Evolutionary conservation across 192 early-diverging fungal genomes (phyloP), one percentile per base, ranked within the genome.

Genomic region (Gonapodya sp.): DNA sequence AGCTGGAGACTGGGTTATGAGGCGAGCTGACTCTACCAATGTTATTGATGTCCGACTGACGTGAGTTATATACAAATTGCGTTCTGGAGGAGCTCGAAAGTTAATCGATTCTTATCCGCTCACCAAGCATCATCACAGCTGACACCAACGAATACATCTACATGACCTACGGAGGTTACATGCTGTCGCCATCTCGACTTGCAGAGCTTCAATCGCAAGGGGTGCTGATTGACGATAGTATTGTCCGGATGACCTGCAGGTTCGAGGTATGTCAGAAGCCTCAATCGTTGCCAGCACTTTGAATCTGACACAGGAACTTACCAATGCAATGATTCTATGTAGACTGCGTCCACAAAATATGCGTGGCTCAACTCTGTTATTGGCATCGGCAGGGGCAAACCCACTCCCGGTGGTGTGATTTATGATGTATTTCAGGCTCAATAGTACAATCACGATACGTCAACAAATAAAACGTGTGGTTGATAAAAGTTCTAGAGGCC

Each of bases 21-120:
- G 14, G 31, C 75, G 75, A 8, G 31, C 18, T 32, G 75, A 77
- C 75, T 16, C 18, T 14, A 31, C 8, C 75, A 77, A 77, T 34
- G 75, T 18, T 33, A 77, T 77, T 33, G 75, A 77, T 33, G 75
- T 77, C 8, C 75, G 75, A 18, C 75, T 77, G 75, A 77, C 75
- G 75, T 77, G 31, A 34, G 75, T 18, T n/a, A n/a, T n/a, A n/a
- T n/a, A n/a, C n/a, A n/a, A n/a, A n/a, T n/a, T n/a, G n/a, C n/a
- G n/a, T n/a, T n/a, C n/a, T n/a, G n/a, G n/a, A n/a, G n/a, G n/a
- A n/a, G n/a, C n/a, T n/a, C n/a, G n/a, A n/a, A n/a, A n/a, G n/a
- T n/a, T n/a, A n/a, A n/a, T n/a, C 64, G 16, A 16, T 72, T 16
- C 46, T 64, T 8, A 64, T 24, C 8, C 24, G 46, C 8, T 64